phyloP scores from a whole-genome alignment of 345 rosid genomes.

The Corymbia maculata region DNA sequence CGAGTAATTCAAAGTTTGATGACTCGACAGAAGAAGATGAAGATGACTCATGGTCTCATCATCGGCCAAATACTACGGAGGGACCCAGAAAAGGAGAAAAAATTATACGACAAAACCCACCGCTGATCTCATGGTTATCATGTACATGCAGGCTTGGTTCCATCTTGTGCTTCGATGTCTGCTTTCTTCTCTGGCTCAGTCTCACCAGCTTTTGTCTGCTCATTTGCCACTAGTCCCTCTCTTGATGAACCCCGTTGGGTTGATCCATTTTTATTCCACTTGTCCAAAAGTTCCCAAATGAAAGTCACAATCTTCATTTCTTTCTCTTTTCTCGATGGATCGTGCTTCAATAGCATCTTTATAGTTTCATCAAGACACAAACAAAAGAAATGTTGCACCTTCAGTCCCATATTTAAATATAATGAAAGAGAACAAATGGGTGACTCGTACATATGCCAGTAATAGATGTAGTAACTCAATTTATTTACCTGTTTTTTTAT shows the following conservation, averaged over 20 bases:
- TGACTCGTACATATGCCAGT: neutral
- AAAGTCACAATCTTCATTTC: conserved; percentile 51
- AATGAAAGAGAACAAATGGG: neutral
- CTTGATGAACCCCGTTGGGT: neutral
- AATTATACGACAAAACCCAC: neutral
- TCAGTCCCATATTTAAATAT: neutral
- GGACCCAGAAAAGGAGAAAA: neutral
- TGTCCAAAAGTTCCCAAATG: conserved; percentile 43
- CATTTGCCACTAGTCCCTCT: neutral
- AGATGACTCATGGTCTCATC: neutral
- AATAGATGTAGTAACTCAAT: neutral
- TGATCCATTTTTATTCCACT: neutral
- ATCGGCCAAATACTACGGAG: neutral
- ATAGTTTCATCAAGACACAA: conserved; percentile 1
- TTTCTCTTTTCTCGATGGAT: conserved; percentile 41
- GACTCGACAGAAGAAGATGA: neutral
- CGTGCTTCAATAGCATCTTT: conserved; percentile 48
- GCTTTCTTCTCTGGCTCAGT: neutral
- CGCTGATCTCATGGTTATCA: neutral
- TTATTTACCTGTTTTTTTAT: conserved; percentile 55
- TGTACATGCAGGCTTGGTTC: neutral
- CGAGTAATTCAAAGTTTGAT: neutral
- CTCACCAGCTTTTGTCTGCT: neutral
- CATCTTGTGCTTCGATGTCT: neutral
- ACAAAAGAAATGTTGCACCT: neutral